Evolutionary conservation across 2,329 filamentous ascomycete species (phyloP), one percentile per base, ranked within the genome.

Genomic region (Neurospora sp.): DNA sequence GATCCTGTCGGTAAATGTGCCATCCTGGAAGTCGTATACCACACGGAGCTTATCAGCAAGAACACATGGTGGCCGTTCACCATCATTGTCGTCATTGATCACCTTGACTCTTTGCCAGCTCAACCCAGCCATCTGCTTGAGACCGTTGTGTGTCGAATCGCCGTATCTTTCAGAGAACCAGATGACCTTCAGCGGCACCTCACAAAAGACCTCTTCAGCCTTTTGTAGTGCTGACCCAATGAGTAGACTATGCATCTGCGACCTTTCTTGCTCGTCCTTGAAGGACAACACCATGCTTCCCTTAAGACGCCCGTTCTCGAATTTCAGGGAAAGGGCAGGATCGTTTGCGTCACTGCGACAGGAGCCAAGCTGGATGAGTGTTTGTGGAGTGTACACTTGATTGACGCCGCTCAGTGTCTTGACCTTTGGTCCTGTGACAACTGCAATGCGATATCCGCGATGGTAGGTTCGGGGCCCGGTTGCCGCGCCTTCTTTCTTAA

Each of bases 261-360:
- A 84, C 15, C 93, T 87, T 73, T 93, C 90, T 70, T 88, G 86
- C n/a, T 87, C 83, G 70, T 93, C 89, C 36, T 86, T 84, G 79
- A 97, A 97, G 0, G 91, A 90, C 74, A 96, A 82, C 23, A 94
- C 85, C 84, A 95, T 91, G 2, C 87, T 89, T 42, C 91, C 91
- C 71, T 89, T 88, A 52, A 86, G 82, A 28, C 87, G 85, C 9
- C 86, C 85, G 74, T 90, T 90, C 66, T 89, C 88, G 68, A 93
- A 89, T 58, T 90, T 89, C 40, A 97, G 80, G 42, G 92, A 86
- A 74, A 93, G 84, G 8, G 89, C 89, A 0, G 92, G 90, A 8
- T 87, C 84, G 10, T 90, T 90, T 69, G 88, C 87, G 39, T 95
- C 92, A 19, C 87, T 88, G 9, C 90, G 87, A 73, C 93, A 82